Evolutionary conservation across 805 yeast species (phyloP).

Genomic region (Metschnikowia amazonensis): DNA sequence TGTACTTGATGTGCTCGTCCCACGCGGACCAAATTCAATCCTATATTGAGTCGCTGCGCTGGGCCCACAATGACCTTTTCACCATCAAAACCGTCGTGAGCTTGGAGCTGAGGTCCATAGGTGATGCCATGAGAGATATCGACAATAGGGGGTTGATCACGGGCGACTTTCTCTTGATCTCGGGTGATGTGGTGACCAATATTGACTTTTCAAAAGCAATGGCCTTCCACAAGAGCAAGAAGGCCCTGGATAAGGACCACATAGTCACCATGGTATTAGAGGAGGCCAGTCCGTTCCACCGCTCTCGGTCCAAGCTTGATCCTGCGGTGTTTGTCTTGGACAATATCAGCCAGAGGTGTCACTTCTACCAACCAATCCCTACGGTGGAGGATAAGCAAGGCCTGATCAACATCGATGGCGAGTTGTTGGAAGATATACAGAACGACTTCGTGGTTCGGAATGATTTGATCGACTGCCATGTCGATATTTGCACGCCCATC

Average conservation of each 20-base stretch:
- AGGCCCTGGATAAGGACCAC: conserved; percentile 77
- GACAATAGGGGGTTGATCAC: conserved; percentile 87
- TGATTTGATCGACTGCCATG: conserved; percentile 93
- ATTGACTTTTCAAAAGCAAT: conserved; percentile 73
- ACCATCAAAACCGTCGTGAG: conserved; percentile 74
- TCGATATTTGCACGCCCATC: conserved; percentile 90
- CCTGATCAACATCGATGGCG: conserved; percentile 69
- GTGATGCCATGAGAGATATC: conserved; percentile 95
- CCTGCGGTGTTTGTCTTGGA: conserved; percentile 86
- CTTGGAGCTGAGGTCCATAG: conserved; percentile 85
- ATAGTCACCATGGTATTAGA: conserved; percentile 92
- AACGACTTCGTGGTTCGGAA: conserved; percentile 76
- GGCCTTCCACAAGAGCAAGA: conserved; percentile 68
- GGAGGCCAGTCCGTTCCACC: conserved; percentile 77
- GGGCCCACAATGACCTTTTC: conserved; percentile 78
- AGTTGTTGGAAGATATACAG: conserved; percentile 69
- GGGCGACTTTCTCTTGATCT: conserved; percentile 83
- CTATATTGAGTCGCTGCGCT: conserved; percentile 71
- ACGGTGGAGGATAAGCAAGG: conserved; percentile 38
- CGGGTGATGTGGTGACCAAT: conserved; percentile 96
- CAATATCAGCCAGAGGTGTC: conserved; percentile 65
- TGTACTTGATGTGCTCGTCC: conserved; percentile 81
- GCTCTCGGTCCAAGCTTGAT: conserved; percentile 75
- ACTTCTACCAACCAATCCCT: conserved; percentile 79
- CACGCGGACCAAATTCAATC: conserved; percentile 86